A percentile compares a stretch with the other conserved stretches of the same genome.
These are phyloP conservation scores for Leucaena leucocephala DNA, from an alignment of 306 rosid species.

Conservation along the genomic window DNA sequence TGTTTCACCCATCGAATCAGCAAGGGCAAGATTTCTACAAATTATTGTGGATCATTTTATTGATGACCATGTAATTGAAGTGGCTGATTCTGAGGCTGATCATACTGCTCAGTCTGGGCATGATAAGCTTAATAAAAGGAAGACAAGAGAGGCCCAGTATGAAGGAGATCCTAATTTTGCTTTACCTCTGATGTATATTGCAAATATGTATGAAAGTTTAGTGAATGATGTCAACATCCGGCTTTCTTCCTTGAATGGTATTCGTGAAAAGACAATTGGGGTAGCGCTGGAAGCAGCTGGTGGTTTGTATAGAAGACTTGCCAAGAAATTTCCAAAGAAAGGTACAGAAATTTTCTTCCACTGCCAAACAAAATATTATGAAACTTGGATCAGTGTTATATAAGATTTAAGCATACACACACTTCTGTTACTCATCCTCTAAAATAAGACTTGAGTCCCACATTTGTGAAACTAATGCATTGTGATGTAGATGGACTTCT, in stretches of 20 bases:
- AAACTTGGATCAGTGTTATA: neutral
- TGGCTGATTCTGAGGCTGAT: slow-evolving; percentile 67
- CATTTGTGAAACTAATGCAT: slow-evolving; percentile 11
- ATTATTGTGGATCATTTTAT: slow-evolving; percentile 86
- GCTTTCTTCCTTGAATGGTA: slow-evolving; percentile 82
- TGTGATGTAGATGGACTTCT: neutral
- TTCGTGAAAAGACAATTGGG: slow-evolving; percentile 90
- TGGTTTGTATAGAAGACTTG: slow-evolving; percentile 89
- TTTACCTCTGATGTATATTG: slow-evolving; percentile 93
- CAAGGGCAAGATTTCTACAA: slow-evolving; percentile 82
- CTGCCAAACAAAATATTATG: neutral
- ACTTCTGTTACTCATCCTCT: neutral
- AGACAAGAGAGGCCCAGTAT: slow-evolving; percentile 66
- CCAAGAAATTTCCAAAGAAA: slow-evolving; percentile 92
- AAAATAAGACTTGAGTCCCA: neutral
- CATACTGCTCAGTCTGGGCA: slow-evolving; percentile 56
- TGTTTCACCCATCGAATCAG: slow-evolving; percentile 80
- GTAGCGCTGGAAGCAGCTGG: slow-evolving; percentile 99
- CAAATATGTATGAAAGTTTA: slow-evolving; percentile 87
- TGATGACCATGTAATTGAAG: slow-evolving; percentile 57
- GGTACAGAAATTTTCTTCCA: slow-evolving; percentile 44
- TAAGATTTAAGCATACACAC: neutral
- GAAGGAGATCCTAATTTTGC: slow-evolving; percentile 82
- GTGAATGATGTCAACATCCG: slow-evolving; percentile 77
- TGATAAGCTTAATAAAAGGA: slow-evolving; percentile 81